A percentile compares a stretch with the other conserved stretches of the same genome.
phyloP scores from a whole-genome alignment of 2,329 filamentous ascomycete genomes.

The Fusarium zealandicum region DNA sequence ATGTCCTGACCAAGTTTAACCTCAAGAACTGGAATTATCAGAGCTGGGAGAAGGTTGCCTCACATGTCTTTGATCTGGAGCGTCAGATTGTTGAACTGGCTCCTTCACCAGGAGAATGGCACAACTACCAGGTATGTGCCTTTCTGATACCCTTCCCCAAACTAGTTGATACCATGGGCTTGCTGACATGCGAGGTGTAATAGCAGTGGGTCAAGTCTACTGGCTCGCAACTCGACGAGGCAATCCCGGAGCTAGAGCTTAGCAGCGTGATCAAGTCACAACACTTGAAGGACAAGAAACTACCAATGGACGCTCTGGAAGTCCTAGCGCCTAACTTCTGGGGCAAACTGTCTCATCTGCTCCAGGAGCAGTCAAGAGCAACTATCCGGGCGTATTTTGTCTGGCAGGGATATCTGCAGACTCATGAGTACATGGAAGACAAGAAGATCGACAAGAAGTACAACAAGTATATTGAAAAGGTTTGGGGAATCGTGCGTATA shows the following conservation, averaged over 20 bases:
- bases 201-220: neutral
- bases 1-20: neutral
- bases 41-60: neutral
- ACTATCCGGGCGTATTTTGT: constrained; percentile 21
- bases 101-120: constrained; percentile 1
- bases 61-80: constrained; percentile 12
- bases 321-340: constrained; percentile 17
- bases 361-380: constrained; percentile 4
- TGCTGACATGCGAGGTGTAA: neutral
- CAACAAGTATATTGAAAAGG: neutral
- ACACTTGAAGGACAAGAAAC: neutral
- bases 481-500: constrained; percentile 11
- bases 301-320: constrained; percentile 11
- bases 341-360: neutral
- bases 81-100: constrained; percentile 2
- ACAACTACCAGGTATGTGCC: constrained; percentile 3
- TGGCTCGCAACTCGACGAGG: neutral
- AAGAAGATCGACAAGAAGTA: neutral
- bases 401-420: constrained; percentile 30
- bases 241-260: constrained; percentile 6
- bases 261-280: neutral
- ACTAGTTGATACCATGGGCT: too few relatives aligned
- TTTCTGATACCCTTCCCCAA: too few relatives aligned
- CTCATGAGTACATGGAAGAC: constrained; percentile 7
- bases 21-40: neutral